Conservation (phyloP, 2,329 filamentous ascomycete genomes). For the Aspergillus sp. region DNA sequence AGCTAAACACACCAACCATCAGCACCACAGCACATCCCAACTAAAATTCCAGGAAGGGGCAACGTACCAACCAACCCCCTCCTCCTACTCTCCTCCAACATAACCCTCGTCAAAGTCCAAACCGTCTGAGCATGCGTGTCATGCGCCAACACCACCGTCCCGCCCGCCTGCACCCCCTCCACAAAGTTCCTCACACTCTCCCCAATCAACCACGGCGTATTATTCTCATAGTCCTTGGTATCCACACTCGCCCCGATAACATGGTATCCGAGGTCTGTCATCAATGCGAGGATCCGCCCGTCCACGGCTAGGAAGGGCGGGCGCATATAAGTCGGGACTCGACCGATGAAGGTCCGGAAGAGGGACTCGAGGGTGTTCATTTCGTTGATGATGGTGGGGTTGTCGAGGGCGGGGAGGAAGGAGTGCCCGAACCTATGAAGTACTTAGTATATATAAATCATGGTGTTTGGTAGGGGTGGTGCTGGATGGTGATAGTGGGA, state of each 20-base stretch:
- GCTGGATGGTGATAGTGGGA: background rate
- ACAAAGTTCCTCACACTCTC: conserved; percentile 36
- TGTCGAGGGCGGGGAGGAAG: conserved; percentile 38
- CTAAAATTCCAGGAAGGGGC: background rate
- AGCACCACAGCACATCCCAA: background rate
- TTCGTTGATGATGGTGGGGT: conserved; percentile 36
- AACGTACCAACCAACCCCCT: conserved; percentile 44
- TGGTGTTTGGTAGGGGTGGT: background rate
- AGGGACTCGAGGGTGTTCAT: conserved; percentile 47
- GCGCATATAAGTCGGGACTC: conserved; percentile 52
- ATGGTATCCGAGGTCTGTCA: conserved; percentile 50
- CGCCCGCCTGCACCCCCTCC: conserved; percentile 34
- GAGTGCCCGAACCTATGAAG: conserved; percentile 42
- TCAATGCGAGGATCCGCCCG: conserved; percentile 33
- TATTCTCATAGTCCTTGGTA: conserved; percentile 46
- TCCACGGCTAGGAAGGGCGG: conserved; percentile 47
- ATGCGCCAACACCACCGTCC: conserved; percentile 39
- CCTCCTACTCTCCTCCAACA: conserved; percentile 40
- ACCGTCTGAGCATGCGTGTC: conserved; percentile 44
- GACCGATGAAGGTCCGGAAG: conserved; percentile 45
- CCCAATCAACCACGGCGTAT: conserved; percentile 32
- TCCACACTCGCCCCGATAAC: conserved; percentile 47
- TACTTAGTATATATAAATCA: background rate
- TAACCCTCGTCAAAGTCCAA: conserved; percentile 31
- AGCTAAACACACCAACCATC: conserved; percentile 29